These are phyloP conservation scores for Phaffia rhodozyma DNA, from an alignment of 1,284 basidiomycete genomes.

Conservation along the genomic window DNA sequence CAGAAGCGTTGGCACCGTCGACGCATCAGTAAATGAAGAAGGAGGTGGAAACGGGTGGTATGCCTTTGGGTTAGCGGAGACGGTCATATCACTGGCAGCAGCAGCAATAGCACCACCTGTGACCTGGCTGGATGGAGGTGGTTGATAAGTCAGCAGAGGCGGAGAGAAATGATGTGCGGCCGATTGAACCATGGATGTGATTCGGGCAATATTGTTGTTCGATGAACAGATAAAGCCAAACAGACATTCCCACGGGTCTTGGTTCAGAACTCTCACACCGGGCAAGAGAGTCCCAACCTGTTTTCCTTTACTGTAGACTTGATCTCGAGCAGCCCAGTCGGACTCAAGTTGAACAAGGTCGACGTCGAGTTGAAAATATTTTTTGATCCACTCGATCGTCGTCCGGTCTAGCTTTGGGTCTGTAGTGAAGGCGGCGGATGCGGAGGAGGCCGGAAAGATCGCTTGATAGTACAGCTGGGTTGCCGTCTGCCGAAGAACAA, in stretches of 20 bases:
- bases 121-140: slow-evolving; percentile 35
- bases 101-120: neutral
- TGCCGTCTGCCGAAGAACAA: slow-evolving; percentile 63
- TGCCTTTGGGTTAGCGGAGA: slow-evolving; percentile 22
- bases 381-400: slow-evolving; percentile 64
- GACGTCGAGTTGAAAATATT: slow-evolving; percentile 81
- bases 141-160: slow-evolving; percentile 36
- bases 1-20: slow-evolving; percentile 52
- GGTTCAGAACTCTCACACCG: slow-evolving; percentile 59
- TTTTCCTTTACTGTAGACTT: slow-evolving; percentile 55
- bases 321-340: slow-evolving; percentile 61
- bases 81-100: slow-evolving; percentile 3
- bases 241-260: slow-evolving; percentile 93
- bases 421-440: slow-evolving; percentile 18
- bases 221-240: slow-evolving; percentile 96
- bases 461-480: slow-evolving; percentile 60
- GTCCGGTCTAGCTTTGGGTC: slow-evolving; percentile 41
- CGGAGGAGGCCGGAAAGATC: slow-evolving; percentile 40
- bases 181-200: slow-evolving; percentile 74
- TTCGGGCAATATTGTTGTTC: slow-evolving; percentile 90
- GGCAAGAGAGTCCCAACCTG: slow-evolving; percentile 44
- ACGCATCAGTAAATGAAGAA: slow-evolving; percentile 46
- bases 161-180: slow-evolving; percentile 60
- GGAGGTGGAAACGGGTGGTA: slow-evolving; percentile 83
- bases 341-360: slow-evolving; percentile 63